A percentile compares a stretch with the other conserved stretches of the same genome.
Conservation (phyloP, 352 stramenopile species). For the Phytophthora sp. region DNA sequence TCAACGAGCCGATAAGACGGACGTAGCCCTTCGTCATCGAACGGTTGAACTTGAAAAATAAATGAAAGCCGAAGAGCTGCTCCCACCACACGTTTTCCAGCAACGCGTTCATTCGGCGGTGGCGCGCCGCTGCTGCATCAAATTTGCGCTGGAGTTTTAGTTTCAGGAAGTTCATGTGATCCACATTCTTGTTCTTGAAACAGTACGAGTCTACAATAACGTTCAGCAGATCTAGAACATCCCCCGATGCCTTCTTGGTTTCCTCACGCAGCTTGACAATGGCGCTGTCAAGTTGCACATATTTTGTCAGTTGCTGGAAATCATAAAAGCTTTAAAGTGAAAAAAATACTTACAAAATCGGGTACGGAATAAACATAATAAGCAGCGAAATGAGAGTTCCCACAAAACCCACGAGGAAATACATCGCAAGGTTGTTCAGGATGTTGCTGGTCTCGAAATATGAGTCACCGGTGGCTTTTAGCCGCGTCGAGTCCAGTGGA, state of each 20-base stretch:
- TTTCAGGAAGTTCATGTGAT: conserved; percentile 84
- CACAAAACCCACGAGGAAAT: conserved; percentile 78
- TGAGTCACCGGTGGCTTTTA: conserved; percentile 55
- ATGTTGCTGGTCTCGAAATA: conserved; percentile 71
- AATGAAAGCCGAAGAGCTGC: conserved; percentile 74
- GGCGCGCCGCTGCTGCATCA: conserved; percentile 48
- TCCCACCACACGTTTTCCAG: conserved; percentile 86
- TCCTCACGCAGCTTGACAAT: conserved; percentile 62
- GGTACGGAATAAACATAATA: conserved; percentile 81
- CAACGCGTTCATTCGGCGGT: conserved; percentile 64
- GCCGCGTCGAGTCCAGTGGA: conserved; percentile 47
- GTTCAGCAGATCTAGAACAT: conserved; percentile 78
- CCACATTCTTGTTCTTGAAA: conserved; percentile 88
- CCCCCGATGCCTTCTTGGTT: conserved; percentile 49
- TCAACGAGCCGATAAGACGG: conserved; percentile 62
- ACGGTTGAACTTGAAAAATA: conserved; percentile 72
- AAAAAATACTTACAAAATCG: conserved; percentile 75
- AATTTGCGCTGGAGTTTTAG: conserved; percentile 82
- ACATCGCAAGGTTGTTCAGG: conserved; percentile 74
- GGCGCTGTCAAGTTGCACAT: conserved; percentile 38
- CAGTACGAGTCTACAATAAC: conserved; percentile 87
- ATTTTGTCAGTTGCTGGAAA: background rate
- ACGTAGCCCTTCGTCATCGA: conserved; percentile 77
- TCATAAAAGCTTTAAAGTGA: background rate
- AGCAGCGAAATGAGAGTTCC: conserved; percentile 73